phyloP scores from a whole-genome alignment of 148 eudicot genomes.

The Cornus controversa region DNA sequence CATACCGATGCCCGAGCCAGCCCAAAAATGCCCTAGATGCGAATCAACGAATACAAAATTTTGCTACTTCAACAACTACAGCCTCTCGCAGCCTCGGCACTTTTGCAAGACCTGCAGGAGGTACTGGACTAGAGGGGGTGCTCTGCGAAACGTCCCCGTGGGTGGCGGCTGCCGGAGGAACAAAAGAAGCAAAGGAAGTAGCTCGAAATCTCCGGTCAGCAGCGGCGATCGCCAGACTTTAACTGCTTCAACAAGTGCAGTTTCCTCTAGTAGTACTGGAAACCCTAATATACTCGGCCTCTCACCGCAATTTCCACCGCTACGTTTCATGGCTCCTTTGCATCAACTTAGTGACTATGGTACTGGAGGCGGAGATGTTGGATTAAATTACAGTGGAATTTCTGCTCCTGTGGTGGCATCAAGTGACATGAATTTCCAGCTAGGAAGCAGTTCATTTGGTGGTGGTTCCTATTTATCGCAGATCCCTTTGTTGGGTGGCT shows the following conservation, averaged over 20 bases:
- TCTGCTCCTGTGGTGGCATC: slow-evolving; percentile 14
- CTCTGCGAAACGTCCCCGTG: slow-evolving; percentile 54
- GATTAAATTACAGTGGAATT: slow-evolving; percentile 30
- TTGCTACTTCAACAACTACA: slow-evolving; percentile 64
- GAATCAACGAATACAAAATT: slow-evolving; percentile 55
- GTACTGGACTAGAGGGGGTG: slow-evolving; percentile 64
- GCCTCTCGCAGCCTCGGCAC: slow-evolving; percentile 60
- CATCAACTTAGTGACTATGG: slow-evolving; percentile 16
- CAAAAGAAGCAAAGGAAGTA: slow-evolving; percentile 44
- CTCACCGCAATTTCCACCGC: slow-evolving; percentile 26
- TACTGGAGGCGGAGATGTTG: slow-evolving; percentile 16
- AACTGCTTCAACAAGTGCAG: slow-evolving; percentile 16
- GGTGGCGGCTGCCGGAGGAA: slow-evolving; percentile 60
- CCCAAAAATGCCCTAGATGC: slow-evolving; percentile 56
- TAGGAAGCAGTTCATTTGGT: slow-evolving; percentile 11
- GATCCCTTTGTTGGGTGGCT: slow-evolving; percentile 20
- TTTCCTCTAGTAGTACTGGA: slow-evolving; percentile 9
- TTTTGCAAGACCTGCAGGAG: slow-evolving; percentile 59
- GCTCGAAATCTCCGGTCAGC: slow-evolving; percentile 34
- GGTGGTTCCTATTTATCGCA: slow-evolving; percentile 10
- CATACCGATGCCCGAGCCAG: slow-evolving; percentile 49
- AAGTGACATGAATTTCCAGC: slow-evolving; percentile 26
- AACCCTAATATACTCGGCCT: slow-evolving; percentile 26
- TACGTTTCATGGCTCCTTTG: slow-evolving; percentile 35
- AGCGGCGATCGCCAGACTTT: slow-evolving; percentile 22